Percentiles rank a stretch among this genome's conserved stretches.
Evolutionary conservation across 306 rosid genomes (phyloP).

Genomic region (Inga oerstediana): DNA sequence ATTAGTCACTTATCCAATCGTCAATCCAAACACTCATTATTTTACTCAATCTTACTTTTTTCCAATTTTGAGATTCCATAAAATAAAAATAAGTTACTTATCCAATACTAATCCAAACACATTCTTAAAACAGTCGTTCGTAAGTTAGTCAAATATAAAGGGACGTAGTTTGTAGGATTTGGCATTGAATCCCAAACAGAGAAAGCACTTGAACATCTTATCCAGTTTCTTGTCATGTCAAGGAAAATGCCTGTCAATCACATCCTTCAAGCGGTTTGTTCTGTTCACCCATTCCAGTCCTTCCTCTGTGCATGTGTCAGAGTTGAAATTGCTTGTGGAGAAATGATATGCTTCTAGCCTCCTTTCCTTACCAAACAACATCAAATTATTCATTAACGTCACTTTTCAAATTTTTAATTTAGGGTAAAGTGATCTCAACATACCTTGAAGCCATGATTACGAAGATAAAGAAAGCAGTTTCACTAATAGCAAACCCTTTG

Average conservation of each 20-base stretch:
- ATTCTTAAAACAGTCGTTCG: too few relatives aligned
- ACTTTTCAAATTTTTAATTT: neutral
- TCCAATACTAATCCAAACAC: too few relatives aligned
- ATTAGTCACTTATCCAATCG: too few relatives aligned
- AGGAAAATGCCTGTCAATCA: constrained; percentile 70
- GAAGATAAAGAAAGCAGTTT: constrained; percentile 71
- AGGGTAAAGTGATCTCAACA: neutral
- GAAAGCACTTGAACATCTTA: constrained; percentile 73
- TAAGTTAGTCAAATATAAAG: constrained; percentile 46
- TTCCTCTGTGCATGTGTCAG: constrained; percentile 62
- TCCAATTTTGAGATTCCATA: too few relatives aligned
- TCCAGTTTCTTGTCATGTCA: constrained; percentile 63
- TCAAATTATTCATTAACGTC: neutral
- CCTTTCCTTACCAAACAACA: constrained; percentile 42
- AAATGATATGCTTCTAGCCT: constrained; percentile 82
- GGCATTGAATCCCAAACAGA: constrained; percentile 71
- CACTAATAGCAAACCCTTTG: constrained; percentile 79
- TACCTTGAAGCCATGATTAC: constrained; percentile 75
- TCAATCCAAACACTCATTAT: too few relatives aligned
- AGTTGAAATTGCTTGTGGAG: constrained; percentile 72
- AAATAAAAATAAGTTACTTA: too few relatives aligned
- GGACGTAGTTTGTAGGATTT: constrained; percentile 47
- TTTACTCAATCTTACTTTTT: too few relatives aligned
- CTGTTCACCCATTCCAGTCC: constrained; percentile 76
- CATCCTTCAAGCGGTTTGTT: constrained; percentile 70